Percentiles rank a stretch among this genome's conserved stretches.
phyloP scores from a whole-genome alignment of 2,329 filamentous ascomycete genomes.

The Lasiodiplodia sp. region DNA sequence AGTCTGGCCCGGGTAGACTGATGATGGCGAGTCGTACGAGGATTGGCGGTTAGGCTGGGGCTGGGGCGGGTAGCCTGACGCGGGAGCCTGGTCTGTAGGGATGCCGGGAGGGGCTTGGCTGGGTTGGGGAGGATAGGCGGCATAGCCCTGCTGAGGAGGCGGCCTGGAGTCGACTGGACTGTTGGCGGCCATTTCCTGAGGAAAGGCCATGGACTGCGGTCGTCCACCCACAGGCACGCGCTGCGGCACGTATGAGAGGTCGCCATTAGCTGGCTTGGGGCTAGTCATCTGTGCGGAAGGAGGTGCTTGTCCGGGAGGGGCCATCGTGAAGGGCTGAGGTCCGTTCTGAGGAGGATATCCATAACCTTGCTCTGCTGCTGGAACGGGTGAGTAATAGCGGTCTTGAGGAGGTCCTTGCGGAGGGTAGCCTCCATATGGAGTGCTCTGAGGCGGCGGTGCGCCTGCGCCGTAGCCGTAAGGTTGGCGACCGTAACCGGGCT shows the following conservation, averaged over 20 bases:
- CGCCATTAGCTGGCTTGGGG: conserved; percentile 39
- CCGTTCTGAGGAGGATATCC: conserved; percentile 36
- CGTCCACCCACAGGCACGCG: conserved; percentile 45
- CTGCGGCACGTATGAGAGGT: conserved; percentile 47
- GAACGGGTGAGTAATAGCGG: conserved; percentile 48
- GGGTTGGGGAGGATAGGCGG: conserved; percentile 34
- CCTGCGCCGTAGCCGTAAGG: conserved; percentile 37
- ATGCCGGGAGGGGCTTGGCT: conserved; percentile 33
- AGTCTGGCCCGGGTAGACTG: conserved; percentile 32
- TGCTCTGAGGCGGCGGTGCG: conserved; percentile 37
- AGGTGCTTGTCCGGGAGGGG: conserved; percentile 39
- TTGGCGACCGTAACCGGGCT: conserved; percentile 75
- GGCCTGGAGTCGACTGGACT: conserved; percentile 54
- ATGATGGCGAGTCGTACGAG: conserved; percentile 30
- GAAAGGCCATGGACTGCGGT: conserved; percentile 47
- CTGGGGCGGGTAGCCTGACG: conserved; percentile 38
- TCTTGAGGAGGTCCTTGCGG: conserved; percentile 38
- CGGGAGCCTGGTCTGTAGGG: conserved; percentile 36
- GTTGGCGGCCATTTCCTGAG: conserved; percentile 56
- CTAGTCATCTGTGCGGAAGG: conserved; percentile 33
- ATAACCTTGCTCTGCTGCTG: conserved; percentile 38
- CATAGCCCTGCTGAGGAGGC: conserved; percentile 40
- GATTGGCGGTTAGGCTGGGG: conserved; percentile 35
- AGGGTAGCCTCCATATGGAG: conserved; percentile 36
- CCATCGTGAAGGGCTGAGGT: conserved; percentile 49